These are phyloP conservation scores for Parmales sp. DNA, from an alignment of 108 stramenopile genomes.

Conservation along the genomic window DNA sequence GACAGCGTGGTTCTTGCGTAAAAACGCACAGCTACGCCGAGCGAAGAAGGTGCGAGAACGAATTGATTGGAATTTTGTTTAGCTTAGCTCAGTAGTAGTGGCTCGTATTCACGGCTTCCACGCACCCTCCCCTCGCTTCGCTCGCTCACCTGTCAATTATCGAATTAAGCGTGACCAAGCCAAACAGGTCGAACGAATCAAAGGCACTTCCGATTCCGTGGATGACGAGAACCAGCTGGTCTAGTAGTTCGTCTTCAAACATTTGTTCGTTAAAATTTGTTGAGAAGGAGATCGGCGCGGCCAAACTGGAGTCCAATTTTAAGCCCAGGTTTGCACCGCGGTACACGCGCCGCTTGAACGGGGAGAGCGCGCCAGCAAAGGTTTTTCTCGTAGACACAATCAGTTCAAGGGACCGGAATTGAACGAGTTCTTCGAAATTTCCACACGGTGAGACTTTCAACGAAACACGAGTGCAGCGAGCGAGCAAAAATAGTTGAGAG, in stretches of 20 bases:
- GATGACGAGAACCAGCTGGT: constrained; percentile 60
- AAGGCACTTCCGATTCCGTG: constrained; percentile 71
- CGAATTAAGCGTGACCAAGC: constrained; percentile 42
- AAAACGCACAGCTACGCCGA: no score
- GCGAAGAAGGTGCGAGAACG: no score
- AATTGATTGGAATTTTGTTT: no score
- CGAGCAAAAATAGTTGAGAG: no score
- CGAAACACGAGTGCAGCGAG: no score
- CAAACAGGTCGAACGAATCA: constrained; percentile 45
- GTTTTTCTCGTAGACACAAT: constrained; percentile 53
- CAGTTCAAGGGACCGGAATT: constrained; percentile 43
- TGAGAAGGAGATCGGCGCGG: neutral
- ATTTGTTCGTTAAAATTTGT: neutral
- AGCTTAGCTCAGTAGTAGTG: no score
- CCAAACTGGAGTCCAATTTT: neutral
- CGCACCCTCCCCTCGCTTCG: no score
- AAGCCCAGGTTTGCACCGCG: constrained; percentile 26
- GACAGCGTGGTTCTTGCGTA: no score
- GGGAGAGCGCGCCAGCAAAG: constrained; percentile 38
- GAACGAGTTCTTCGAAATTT: constrained; percentile 39
- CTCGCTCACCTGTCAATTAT: constrained; percentile 63
- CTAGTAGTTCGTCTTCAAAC: constrained; percentile 25
- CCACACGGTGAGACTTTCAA: constrained; percentile 45
- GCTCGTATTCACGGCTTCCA: no score
- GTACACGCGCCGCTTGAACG: constrained; percentile 55